Percentiles rank a stretch among this genome's conserved stretches.
phyloP scores from a whole-genome alignment of 768 basidiomycete genomes.

The Lentinus brumalis region DNA sequence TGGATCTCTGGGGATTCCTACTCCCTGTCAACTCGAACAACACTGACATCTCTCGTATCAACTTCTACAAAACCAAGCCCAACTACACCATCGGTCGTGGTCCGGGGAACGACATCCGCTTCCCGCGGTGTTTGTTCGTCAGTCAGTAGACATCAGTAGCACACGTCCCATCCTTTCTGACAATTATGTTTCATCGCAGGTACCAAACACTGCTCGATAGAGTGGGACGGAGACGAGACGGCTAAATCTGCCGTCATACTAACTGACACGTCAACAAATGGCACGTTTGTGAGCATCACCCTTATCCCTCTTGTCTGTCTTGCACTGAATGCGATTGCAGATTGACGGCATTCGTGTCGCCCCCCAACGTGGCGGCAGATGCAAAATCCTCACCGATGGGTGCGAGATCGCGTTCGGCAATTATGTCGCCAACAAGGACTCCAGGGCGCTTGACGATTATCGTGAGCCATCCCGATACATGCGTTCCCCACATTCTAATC shows the following conservation, averaged over 20 bases:
- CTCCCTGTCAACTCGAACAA: conserved; percentile 54
- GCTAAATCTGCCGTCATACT: conserved; percentile 46
- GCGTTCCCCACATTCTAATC: background rate
- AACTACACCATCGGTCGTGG: conserved; percentile 56
- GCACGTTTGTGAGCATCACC: conserved; percentile 8
- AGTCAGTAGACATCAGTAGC: conserved; percentile 25
- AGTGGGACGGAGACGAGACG: conserved; percentile 56
- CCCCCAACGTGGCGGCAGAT: conserved; percentile 37
- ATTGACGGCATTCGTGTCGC: conserved; percentile 65
- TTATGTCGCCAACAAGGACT: conserved; percentile 44
- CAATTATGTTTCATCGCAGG: conserved; percentile 34
- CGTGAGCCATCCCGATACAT: conserved; percentile 45
- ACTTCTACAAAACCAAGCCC: conserved; percentile 57
- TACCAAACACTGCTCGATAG: conserved; percentile 56
- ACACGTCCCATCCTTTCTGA: background rate
- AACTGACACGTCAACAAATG: conserved; percentile 60
- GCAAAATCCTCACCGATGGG: conserved; percentile 66
- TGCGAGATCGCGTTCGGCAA: conserved; percentile 86
- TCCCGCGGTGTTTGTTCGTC: conserved; percentile 71
- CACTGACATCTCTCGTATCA: conserved; percentile 49
- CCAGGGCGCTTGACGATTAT: conserved; percentile 58
- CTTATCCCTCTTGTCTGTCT: too few species aligned
- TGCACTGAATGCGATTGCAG: conserved; percentile 35
- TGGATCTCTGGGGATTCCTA: conserved; percentile 66
- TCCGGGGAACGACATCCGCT: conserved; percentile 46